Evolutionary conservation across 129 eudicot genomes (phyloP), one percentile per base, ranked within the genome.

Genomic region (Sambucus nigra): DNA sequence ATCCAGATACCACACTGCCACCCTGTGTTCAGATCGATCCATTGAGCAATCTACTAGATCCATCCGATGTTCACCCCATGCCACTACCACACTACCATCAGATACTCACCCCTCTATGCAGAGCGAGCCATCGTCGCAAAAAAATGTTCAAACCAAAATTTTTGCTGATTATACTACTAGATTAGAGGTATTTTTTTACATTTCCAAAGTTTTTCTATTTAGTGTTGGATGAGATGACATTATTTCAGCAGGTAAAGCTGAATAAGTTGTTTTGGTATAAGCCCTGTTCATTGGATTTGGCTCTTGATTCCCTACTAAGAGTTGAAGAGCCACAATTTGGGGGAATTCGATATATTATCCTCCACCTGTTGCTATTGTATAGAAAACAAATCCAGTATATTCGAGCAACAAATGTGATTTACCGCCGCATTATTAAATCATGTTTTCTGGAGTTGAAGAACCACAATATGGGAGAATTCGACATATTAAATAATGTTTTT

Each of bases 381-480:
- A 89, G 86, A 69, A 78, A 89, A 20, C 94, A 89, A 57, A 89
- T 95, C 86, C 75, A 63, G 71, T 76, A 75, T 44, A 84, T 89
- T 57, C 83, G 95, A 15, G 73, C 79, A 53, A 85, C 95, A 42
- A 84, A 84, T 65, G 94, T 69, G 14, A 73, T 89, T 40, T 89
- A 89, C 58, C 73, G 69, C 15, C 98, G 95, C 18, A n/a, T n/a
- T n/a, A n/a, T n/a, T n/a, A n/a, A n/a, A n/a, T n/a, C n/a, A n/a
- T n/a, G n/a, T n/a, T n/a, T n/a, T n/a, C n/a, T n/a, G n/a, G n/a
- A n/a, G n/a, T n/a, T n/a, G n/a, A n/a, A n/a, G n/a, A n/a, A n/a
- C n/a, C n/a, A n/a, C n/a, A n/a, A n/a, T n/a, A n/a, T n/a, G n/a
- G n/a, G n/a, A n/a, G n/a, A n/a, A n/a, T n/a, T n/a, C n/a, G n/a